Conservation (phyloP, 2,329 filamentous ascomycete species). For the Chalaropsis thielavioides region DNA sequence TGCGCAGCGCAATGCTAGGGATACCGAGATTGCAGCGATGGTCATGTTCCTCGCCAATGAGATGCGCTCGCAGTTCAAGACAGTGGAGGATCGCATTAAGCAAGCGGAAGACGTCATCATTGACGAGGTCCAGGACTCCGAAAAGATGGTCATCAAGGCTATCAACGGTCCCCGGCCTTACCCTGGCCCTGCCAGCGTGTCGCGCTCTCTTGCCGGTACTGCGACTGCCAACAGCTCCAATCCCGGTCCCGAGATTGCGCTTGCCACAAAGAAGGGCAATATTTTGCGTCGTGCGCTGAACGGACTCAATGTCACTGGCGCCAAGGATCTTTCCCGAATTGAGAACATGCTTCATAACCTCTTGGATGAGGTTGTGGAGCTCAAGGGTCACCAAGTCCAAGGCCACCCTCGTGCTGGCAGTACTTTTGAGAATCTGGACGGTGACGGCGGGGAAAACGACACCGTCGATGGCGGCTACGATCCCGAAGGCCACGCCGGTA, state of each 20-base stretch:
- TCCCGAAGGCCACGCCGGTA: conserved; percentile 19
- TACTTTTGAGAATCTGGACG: conserved; percentile 54
- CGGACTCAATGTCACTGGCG: conserved; percentile 73
- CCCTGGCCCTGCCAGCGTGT: conserved; percentile 43
- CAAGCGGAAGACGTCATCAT: conserved; percentile 85
- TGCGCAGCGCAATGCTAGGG: conserved; percentile 85
- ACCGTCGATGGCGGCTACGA: conserved; percentile 61
- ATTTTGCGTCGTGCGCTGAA: conserved; percentile 91
- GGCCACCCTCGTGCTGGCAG: conserved; percentile 37
- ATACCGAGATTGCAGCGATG: conserved; percentile 91
- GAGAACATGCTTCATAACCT: conserved; percentile 87
- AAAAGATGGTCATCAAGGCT: conserved; percentile 66
- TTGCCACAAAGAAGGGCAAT: conserved; percentile 68
- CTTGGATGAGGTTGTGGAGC: conserved; percentile 75
- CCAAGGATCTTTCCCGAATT: conserved; percentile 75
- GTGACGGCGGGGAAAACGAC: conserved; percentile 51
- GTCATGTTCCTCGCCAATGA: conserved; percentile 87
- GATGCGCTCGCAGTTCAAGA: conserved; percentile 92
- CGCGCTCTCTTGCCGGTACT: conserved; percentile 38
- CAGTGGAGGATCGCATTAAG: conserved; percentile 82
- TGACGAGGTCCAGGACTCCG: conserved; percentile 73
- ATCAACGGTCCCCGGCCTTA: conserved; percentile 77
- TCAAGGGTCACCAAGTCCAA: conserved; percentile 43
- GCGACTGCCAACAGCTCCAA: conserved; percentile 19
- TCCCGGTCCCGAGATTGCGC: conserved; percentile 37